These are phyloP conservation scores for Aspergillus ochraceus DNA, from an alignment of 2,329 filamentous ascomycete species.

Conservation along the genomic window DNA sequence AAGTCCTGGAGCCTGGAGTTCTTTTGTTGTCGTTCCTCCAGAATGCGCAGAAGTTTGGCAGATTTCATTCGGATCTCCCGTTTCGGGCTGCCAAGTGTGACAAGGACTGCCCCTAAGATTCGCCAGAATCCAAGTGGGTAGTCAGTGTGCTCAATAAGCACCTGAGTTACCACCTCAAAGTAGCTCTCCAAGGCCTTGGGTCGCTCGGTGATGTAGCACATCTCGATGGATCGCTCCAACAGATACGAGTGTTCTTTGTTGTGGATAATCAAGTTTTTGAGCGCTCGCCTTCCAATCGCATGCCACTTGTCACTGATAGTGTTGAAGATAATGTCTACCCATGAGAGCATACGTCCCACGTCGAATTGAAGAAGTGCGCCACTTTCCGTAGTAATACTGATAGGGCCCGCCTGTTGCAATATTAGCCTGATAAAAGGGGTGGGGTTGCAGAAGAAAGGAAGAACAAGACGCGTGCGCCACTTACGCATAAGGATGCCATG, in stretches of 20 bases:
- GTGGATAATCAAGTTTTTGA: constrained; percentile 86
- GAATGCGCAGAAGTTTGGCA: constrained; percentile 71
- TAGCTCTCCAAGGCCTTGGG: constrained; percentile 90
- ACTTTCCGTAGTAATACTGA: constrained; percentile 85
- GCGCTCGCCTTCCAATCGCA: constrained; percentile 79
- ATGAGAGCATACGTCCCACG: constrained; percentile 84
- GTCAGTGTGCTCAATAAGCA: constrained; percentile 78
- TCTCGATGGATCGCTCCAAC: constrained; percentile 83
- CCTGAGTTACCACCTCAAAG: constrained; percentile 86
- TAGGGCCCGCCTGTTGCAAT: constrained; percentile 57
- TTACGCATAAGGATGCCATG: constrained; percentile 89
- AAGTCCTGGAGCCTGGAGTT: constrained; percentile 94
- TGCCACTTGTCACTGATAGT: constrained; percentile 90
- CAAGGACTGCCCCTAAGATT: constrained; percentile 81
- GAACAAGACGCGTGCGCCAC: constrained; percentile 45
- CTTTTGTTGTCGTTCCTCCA: constrained; percentile 80
- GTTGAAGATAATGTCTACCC: constrained; percentile 94
- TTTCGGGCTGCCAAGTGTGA: constrained; percentile 88
- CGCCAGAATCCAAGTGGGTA: constrained; percentile 89
- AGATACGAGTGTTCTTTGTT: constrained; percentile 86
- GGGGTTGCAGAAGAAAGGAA: background rate
- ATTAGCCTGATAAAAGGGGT: constrained; percentile 12
- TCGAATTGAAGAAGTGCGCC: constrained; percentile 89
- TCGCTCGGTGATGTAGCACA: constrained; percentile 81
- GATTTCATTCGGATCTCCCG: constrained; percentile 88